A percentile compares a stretch with the other conserved stretches of the same genome.
phyloP scores from a whole-genome alignment of 495 filamentous ascomycete species.

The Aspergillus funiculosus region DNA sequence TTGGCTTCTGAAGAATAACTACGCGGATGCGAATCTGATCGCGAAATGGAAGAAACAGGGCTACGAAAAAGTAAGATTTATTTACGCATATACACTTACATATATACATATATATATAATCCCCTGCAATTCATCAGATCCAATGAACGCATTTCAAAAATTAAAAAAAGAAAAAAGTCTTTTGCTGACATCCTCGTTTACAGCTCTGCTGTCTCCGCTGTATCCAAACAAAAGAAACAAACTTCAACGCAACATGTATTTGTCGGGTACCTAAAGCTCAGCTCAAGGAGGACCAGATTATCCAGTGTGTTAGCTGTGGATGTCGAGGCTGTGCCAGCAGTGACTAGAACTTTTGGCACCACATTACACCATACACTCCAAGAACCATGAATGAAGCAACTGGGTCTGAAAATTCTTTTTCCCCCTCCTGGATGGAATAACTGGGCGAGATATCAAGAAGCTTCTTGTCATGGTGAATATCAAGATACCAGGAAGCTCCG shows the following conservation, averaged over 20 bases:
- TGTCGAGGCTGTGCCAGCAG: slow-evolving; percentile 86
- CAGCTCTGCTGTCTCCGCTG: slow-evolving; percentile 91
- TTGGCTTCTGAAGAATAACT: slow-evolving; percentile 93
- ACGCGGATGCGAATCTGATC: slow-evolving; percentile 90
- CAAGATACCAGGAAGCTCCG: too few species aligned
- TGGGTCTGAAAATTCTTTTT: too few species aligned
- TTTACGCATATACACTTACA: too few species aligned
- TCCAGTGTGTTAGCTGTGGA: slow-evolving; percentile 95
- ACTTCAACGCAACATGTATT: slow-evolving; percentile 96
- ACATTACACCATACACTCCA: too few species aligned
- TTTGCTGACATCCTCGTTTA: background rate
- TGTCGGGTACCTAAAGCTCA: slow-evolving; percentile 92
- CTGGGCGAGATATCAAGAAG: too few species aligned
- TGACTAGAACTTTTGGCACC: too few species aligned
- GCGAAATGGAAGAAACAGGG: slow-evolving; percentile 99
- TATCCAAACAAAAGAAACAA: slow-evolving; percentile 98
- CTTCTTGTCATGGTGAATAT: too few species aligned
- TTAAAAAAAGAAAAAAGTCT: too few species aligned
- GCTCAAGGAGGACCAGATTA: slow-evolving; percentile 81
- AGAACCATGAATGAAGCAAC: background rate
- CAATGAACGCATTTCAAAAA: too few species aligned
- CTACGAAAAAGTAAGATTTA: slow-evolving; percentile 97
- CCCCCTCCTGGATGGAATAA: too few species aligned
- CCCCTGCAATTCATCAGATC: background rate
- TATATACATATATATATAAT: background rate